Percentiles rank a stretch among this genome's conserved stretches.
These are phyloP conservation scores for Colletotrichum simmondsii DNA, from an alignment of 2,329 filamentous ascomycete genomes.

Conservation along the genomic window DNA sequence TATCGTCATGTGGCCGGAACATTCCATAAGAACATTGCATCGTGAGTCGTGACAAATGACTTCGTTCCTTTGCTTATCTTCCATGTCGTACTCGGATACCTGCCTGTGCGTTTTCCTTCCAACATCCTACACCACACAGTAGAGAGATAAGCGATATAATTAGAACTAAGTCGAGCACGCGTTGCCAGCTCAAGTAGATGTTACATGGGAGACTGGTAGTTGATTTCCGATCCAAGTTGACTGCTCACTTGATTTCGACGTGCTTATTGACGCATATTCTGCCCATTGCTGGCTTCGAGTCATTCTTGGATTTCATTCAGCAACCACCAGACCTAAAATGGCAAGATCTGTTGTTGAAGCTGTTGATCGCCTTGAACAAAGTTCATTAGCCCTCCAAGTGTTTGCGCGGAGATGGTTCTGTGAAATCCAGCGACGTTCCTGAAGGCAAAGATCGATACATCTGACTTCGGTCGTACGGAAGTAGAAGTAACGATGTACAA, in stretches of 20 bases:
- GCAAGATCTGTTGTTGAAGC: background rate
- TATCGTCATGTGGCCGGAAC: background rate
- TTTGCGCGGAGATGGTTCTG: background rate
- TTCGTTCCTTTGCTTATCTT: background rate
- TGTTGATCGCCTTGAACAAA: background rate
- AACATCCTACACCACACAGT: background rate
- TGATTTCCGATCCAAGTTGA: background rate
- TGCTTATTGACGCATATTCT: background rate
- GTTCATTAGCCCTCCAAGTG: background rate
- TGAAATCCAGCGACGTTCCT: background rate
- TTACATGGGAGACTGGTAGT: background rate
- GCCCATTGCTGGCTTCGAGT: background rate
- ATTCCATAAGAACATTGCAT: too few relatives aligned
- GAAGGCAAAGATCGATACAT: too few relatives aligned
- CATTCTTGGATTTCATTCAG: background rate
- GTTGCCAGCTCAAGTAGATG: background rate
- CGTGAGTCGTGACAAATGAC: too few relatives aligned
- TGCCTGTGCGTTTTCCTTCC: background rate
- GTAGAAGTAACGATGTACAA: background rate
- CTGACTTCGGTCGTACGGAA: background rate
- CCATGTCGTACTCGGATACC: background rate
- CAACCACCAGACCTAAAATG: background rate
- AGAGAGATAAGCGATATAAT: background rate
- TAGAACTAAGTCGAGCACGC: background rate
- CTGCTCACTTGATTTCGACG: background rate